Conservation (phyloP, 192 early-diverging fungal genomes). For the Lunasporangiospora selenospora region DNA sequence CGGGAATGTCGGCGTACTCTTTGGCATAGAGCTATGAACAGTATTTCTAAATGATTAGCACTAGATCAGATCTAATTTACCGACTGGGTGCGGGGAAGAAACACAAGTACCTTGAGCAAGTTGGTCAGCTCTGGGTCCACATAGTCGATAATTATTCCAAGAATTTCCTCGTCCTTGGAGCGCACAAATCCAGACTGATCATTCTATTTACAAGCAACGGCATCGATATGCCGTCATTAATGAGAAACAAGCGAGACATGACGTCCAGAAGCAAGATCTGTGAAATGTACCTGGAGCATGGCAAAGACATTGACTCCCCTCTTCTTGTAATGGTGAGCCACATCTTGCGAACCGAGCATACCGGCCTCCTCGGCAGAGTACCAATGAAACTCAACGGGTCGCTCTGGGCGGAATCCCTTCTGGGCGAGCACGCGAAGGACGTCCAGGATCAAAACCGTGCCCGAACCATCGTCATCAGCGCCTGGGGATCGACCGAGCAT, state of each 20-base stretch:
- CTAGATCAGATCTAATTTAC: conserved; percentile 3
- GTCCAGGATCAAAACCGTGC: conserved; percentile 88
- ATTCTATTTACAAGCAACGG: too few species aligned
- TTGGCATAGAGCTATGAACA: conserved; percentile 64
- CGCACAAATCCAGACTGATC: conserved; percentile 96
- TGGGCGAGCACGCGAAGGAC: conserved; percentile 75
- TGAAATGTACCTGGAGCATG: conserved; percentile 82
- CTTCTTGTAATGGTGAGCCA: conserved; percentile 74
- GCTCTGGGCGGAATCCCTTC: conserved; percentile 68
- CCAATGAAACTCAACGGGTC: conserved; percentile 96
- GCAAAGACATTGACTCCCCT: conserved; percentile 67
- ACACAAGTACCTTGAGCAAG: conserved; percentile 53
- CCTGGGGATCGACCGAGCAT: conserved; percentile 76
- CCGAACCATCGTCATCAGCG: conserved; percentile 89
- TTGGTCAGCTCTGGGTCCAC: conserved; percentile 67
- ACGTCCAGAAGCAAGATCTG: too few species aligned
- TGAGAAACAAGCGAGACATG: background rate
- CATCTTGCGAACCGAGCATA: conserved; percentile 86
- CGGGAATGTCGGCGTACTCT: conserved; percentile 72
- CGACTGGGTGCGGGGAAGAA: background rate
- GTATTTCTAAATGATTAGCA: conserved; percentile 61
- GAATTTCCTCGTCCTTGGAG: conserved; percentile 59
- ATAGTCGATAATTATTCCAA: conserved; percentile 87
- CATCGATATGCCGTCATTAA: too few species aligned
- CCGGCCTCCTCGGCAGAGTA: conserved; percentile 92